Conservation (phyloP, 2,329 filamentous ascomycete genomes). For the Aspergillus aculeatinus region DNA sequence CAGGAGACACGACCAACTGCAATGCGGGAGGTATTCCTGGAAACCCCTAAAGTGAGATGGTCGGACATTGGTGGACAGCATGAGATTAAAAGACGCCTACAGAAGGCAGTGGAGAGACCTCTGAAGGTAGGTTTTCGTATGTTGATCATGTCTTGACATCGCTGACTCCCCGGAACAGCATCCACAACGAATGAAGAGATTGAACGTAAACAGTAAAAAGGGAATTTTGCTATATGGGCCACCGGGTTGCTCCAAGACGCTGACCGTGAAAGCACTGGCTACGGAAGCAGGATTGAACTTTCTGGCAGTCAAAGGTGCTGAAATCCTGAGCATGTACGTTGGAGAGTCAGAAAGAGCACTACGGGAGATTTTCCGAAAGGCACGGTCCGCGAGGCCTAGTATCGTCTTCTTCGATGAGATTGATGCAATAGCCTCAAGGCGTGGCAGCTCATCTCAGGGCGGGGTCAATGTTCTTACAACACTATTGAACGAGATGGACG, state of each 20-base stretch:
- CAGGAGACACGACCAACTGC: conserved; percentile 73
- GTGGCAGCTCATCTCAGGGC: conserved; percentile 52
- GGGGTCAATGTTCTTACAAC: conserved; percentile 83
- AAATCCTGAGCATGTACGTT: conserved; percentile 95
- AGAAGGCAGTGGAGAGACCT: conserved; percentile 59
- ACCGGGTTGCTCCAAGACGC: conserved; percentile 91
- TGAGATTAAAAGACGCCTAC: conserved; percentile 67
- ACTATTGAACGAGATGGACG: conserved; percentile 91
- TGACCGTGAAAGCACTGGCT: conserved; percentile 85
- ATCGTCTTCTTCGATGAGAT: conserved; percentile 99
- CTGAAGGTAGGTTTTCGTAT: conserved; percentile 46
- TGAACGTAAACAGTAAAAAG: conserved; percentile 65
- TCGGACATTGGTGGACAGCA: conserved; percentile 83
- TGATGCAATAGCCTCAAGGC: conserved; percentile 71
- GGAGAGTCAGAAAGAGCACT: conserved; percentile 88
- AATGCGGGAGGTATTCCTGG: conserved; percentile 85
- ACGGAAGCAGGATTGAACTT: conserved; percentile 92
- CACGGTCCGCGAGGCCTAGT: conserved; percentile 78
- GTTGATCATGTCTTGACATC: not conserved
- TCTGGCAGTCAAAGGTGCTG: conserved; percentile 88
- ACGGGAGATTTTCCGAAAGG: conserved; percentile 80
- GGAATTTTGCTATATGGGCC: conserved; percentile 88
- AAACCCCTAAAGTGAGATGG: conserved; percentile 84
- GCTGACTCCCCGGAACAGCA: conserved; percentile 35
- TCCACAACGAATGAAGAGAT: conserved; percentile 50